phyloP scores from a whole-genome alignment of 768 basidiomycete genomes.

The Rubroboletus satanas region DNA sequence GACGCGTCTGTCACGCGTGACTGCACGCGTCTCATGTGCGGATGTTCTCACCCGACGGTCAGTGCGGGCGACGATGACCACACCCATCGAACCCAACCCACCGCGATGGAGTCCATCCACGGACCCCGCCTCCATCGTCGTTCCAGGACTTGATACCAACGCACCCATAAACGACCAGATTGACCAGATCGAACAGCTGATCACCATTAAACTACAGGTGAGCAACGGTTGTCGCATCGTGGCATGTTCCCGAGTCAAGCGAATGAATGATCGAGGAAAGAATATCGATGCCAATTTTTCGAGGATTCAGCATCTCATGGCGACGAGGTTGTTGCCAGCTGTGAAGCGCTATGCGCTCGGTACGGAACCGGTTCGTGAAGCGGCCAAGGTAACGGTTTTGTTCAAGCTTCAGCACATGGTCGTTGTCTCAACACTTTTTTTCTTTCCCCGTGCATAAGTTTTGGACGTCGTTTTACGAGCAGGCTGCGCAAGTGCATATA shows the following conservation, averaged over 20 bases:
- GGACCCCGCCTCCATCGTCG: slow-evolving; percentile 58
- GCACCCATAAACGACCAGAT: slow-evolving; percentile 78
- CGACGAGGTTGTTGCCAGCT: slow-evolving; percentile 76
- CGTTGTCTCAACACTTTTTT: not conserved
- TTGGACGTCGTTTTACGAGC: slow-evolving; percentile 95
- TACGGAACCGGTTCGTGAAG: slow-evolving; percentile 84
- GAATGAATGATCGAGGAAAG: slow-evolving; percentile 36
- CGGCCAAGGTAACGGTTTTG: slow-evolving; percentile 66
- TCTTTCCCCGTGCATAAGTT: slow-evolving; percentile 52
- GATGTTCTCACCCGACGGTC: not conserved
- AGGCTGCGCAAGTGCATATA: slow-evolving; percentile 84
- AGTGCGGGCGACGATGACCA: slow-evolving; percentile 24
- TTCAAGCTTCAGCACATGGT: not conserved
- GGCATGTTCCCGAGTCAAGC: not conserved
- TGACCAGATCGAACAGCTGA: slow-evolving; percentile 93
- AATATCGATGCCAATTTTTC: slow-evolving; percentile 94
- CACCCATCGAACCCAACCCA: slow-evolving; percentile 55
- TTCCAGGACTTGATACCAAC: slow-evolving; percentile 69
- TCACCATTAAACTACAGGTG: slow-evolving; percentile 88
- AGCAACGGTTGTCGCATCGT: not conserved
- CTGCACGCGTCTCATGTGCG: slow-evolving; percentile 10
- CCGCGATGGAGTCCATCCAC: slow-evolving; percentile 63
- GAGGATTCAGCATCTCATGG: slow-evolving; percentile 80
- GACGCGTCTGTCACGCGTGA: slow-evolving; percentile 25
- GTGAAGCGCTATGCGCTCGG: slow-evolving; percentile 87